These are phyloP conservation scores for Astraeus odoratus DNA, from an alignment of 768 basidiomycete genomes.

Conservation along the genomic window DNA sequence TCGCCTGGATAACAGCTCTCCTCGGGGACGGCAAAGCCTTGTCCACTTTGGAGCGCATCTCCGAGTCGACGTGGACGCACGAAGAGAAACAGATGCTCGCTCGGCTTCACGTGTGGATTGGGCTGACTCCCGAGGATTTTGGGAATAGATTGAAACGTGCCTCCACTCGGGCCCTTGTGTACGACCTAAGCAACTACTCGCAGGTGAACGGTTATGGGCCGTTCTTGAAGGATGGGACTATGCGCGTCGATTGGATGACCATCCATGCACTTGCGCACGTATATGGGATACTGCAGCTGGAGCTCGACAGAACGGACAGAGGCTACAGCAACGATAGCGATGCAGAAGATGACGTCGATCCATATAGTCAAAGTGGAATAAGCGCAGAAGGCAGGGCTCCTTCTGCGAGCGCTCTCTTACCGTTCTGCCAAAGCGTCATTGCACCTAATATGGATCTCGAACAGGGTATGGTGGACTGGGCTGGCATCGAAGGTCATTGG, in stretches of 20 bases:
- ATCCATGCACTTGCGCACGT: slow-evolving; percentile 48
- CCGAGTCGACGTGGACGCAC: slow-evolving; percentile 5
- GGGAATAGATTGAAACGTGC: slow-evolving; percentile 22
- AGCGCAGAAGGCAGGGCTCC: background rate
- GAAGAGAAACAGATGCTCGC: slow-evolving; percentile 39
- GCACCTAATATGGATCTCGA: slow-evolving; percentile 25
- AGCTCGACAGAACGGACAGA: background rate
- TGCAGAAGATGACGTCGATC: slow-evolving; percentile 23
- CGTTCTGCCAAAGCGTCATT: slow-evolving; percentile 42
- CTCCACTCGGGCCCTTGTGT: slow-evolving; percentile 43
- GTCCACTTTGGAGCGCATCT: slow-evolving; percentile 20
- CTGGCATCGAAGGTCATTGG: slow-evolving; percentile 45
- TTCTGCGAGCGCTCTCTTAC: slow-evolving; percentile 22
- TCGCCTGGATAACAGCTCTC: slow-evolving; percentile 40
- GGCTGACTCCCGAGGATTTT: slow-evolving; percentile 41
- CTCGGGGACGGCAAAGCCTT: slow-evolving; percentile 38
- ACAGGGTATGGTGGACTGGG: slow-evolving; percentile 6
- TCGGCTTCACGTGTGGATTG: slow-evolving; percentile 47
- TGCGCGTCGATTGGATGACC: slow-evolving; percentile 49
- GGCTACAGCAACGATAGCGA: no score
- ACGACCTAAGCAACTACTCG: slow-evolving; percentile 49
- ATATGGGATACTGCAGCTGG: slow-evolving; percentile 47
- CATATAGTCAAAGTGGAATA: slow-evolving; percentile 27
- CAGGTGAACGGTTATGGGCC: slow-evolving; percentile 47
- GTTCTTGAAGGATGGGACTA: slow-evolving; percentile 35